Evolutionary conservation across 495 filamentous ascomycete species (phyloP), one percentile per base, ranked within the genome.

Genomic region (Tetracladium setigerum): DNA sequence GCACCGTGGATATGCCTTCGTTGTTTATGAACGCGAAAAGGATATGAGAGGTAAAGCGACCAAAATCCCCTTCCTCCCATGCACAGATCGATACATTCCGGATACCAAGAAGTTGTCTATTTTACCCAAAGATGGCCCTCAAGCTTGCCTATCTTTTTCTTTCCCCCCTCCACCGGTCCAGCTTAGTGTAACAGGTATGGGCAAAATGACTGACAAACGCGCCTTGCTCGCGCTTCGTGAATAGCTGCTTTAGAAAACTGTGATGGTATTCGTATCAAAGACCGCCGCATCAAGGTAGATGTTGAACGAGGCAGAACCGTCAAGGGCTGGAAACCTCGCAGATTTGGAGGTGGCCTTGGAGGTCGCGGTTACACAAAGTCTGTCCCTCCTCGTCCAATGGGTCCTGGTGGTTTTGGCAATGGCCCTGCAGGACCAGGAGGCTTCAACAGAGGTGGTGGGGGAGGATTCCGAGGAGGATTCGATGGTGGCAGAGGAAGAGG

Each of bases 241-340:
- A 51, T 71, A 78, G 75, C 74, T 71, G 75, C 75, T 62, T 50
- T 77, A 61, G 73, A 78, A 41, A 63, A 65, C 45, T 76, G 72
- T 63, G 92, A 96, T 77, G 87, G 87, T 56, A 85, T 95, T 49
- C 81, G 84, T 36, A 95, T 97, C 69, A 94, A 86, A 63, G 90
- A 90, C 56, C 82, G 92, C 55, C 82, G 84, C 44, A 86, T 96
- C 52, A 77, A 94, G 60, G 89, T 98, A 48, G 92, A 98, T 65
- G 91, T 96, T 41, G 92, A 98, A 65, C 84, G 94, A 61, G 94
- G 92, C 52, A 84, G 92, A 46, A 96, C 92, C 31, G 88, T 95
- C 38, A 86, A 86, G 58, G 89, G 86, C 38, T 98, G 92, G 92
- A 87, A 86, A 61, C 92, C 92, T 45, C 81, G 86, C 43, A 87